A percentile compares a stretch with the other conserved stretches of the same genome.
Conservation (phyloP, 306 rosid genomes). For the Amphicarpaea edgeworthii region DNA sequence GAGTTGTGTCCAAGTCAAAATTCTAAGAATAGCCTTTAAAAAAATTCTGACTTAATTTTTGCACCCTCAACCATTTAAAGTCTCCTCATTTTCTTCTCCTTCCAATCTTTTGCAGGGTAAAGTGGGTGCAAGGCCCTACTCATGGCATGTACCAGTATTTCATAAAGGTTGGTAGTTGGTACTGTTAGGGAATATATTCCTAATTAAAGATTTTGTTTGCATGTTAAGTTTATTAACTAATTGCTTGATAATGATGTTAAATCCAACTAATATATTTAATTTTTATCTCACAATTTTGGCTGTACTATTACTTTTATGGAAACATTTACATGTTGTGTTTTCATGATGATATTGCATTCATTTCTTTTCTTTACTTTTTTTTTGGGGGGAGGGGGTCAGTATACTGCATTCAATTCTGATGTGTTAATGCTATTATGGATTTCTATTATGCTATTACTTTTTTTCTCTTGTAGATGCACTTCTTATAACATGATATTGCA, state of each 20-base stretch:
- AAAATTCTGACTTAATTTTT: constrained; percentile 5
- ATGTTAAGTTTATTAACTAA: constrained; percentile 21
- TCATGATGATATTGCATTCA: background rate
- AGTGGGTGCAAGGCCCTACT: constrained; percentile 70
- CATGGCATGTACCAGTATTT: constrained; percentile 87
- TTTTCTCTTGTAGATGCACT: background rate
- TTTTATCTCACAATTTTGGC: background rate
- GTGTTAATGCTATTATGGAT: background rate
- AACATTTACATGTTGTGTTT: background rate
- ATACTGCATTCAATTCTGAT: background rate
- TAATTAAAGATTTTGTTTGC: constrained; percentile 15
- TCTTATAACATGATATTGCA: background rate
- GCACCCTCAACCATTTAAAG: constrained; percentile 20
- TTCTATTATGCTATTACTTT: background rate
- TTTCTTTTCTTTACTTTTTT: background rate
- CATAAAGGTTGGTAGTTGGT: constrained; percentile 88
- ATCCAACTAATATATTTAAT: background rate
- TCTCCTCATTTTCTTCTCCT: constrained; percentile 28
- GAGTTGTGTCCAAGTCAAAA: no score
- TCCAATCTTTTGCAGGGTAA: constrained; percentile 62
- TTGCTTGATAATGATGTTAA: constrained; percentile 39
- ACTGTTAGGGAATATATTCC: constrained; percentile 11
- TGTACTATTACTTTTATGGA: constrained; percentile 17
- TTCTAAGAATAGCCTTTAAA: background rate
- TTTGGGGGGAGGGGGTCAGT: background rate